These are phyloP conservation scores for Beauveria scarabaeidicola DNA, from an alignment of 2,329 filamentous ascomycete genomes.

Conservation along the genomic window DNA sequence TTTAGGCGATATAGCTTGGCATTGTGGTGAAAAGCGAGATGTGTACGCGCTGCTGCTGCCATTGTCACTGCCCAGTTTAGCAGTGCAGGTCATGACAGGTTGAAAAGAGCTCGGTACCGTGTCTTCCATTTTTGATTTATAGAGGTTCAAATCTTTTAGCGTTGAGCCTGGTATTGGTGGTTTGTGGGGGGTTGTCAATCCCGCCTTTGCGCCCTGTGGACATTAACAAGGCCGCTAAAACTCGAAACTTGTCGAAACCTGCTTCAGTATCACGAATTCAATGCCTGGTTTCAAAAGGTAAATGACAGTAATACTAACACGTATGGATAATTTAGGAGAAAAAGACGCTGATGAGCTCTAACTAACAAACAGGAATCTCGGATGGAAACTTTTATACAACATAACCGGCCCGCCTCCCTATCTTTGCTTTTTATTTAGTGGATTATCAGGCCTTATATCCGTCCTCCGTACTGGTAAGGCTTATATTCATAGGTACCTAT, in stretches of 20 bases:
- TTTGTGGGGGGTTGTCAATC: slow-evolving; percentile 6
- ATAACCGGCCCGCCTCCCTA: not conserved
- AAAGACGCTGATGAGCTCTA: not conserved
- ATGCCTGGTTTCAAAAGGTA: not conserved
- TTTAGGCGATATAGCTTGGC: slow-evolving; percentile 34
- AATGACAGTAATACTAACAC: not conserved
- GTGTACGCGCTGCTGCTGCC: slow-evolving; percentile 24
- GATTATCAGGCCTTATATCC: no score
- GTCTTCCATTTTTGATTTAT: not conserved
- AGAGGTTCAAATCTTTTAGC: not conserved
- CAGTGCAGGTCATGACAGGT: not conserved
- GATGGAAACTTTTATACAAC: no score
- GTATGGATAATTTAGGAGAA: not conserved
- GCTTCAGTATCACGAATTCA: not conserved
- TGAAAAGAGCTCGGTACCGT: not conserved
- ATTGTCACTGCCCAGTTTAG: not conserved
- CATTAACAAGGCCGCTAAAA: not conserved
- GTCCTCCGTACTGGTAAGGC: no score
- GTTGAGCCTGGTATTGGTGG: not conserved
- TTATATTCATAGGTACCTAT: no score
- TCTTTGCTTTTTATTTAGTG: no score
- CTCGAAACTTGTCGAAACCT: slow-evolving; percentile 2
- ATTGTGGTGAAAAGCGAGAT: slow-evolving; percentile 37
- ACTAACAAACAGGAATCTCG: not conserved
- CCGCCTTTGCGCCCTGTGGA: slow-evolving; percentile 8